Evolutionary conservation across 73 alveolate species (phyloP).

Genomic region (Symbiodinium pilosum): DNA sequence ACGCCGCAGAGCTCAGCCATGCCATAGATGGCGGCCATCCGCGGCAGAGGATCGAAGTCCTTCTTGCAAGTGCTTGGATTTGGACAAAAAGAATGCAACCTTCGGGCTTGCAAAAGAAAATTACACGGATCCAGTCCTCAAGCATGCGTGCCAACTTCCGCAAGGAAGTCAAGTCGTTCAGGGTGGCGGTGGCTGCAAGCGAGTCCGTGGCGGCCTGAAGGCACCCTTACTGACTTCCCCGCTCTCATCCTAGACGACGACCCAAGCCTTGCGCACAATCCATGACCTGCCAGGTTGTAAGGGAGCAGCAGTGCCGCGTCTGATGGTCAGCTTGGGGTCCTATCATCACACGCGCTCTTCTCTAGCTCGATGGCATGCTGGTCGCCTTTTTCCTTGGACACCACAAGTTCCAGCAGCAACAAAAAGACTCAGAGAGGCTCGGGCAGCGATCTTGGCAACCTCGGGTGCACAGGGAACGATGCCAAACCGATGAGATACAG

Average conservation of each 20-base stretch:
- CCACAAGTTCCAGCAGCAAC: background rate
- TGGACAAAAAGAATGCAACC: no score
- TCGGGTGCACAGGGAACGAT: background rate
- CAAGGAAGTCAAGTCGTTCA: conserved; percentile 61
- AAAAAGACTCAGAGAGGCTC: background rate
- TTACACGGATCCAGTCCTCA: conserved; percentile 12
- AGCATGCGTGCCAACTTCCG: conserved; percentile 71
- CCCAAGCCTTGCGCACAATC: conserved; percentile 84
- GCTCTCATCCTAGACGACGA: no score
- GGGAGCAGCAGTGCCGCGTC: background rate
- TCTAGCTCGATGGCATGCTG: conserved; percentile 92
- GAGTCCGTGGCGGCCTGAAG: conserved; percentile 89
- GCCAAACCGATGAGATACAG: no score
- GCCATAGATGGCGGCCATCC: conserved; percentile 95
- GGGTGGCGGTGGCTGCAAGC: conserved; percentile 69
- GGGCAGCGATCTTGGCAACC: conserved; percentile 79
- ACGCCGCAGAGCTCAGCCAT: conserved; percentile 94
- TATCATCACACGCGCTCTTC: conserved; percentile 82
- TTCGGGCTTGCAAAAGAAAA: no score
- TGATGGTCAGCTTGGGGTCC: background rate
- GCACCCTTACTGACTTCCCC: background rate
- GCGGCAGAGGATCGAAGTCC: conserved; percentile 94
- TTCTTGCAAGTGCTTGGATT: no score
- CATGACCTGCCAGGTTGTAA: conserved; percentile 87
- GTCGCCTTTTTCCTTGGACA: conserved; percentile 76